Evolutionary conservation across 2,329 filamentous ascomycete genomes (phyloP), one percentile per base, ranked within the genome.

Genomic region (Rhynchosporium secalis): DNA sequence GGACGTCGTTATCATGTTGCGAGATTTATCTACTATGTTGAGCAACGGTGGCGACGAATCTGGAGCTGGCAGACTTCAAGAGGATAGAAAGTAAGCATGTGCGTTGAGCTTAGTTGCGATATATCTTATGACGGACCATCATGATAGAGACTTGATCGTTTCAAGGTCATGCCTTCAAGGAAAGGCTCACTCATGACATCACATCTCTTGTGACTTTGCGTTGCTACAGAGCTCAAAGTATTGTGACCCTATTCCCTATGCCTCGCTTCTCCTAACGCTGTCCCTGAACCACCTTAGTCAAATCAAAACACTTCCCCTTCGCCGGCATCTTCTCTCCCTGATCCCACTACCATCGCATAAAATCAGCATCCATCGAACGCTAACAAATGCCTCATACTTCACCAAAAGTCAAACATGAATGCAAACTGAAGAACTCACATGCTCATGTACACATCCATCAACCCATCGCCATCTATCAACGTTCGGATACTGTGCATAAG

Each of bases 1-100:
- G 67, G 65, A 45, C 63, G 62, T 9, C 54, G 40, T n/a, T 71
- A 70, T 58, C 64, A 72, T 65, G 51, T 72, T 51, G 28, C 20
- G 58, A 48, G 5, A 2, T 66, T 66, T 20, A 20, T 20, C 20
- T 20, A 20, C 20, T 20, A 20, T 20, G 1, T 20, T 20, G 20
- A 1, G 20, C 20, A 20, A 20, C 1, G 20, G 20, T 20, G 20
- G 20, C 20, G 20, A 20, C 20, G 20, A 20, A 20, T 20, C 20
- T 20, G 20, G 20, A 20, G 1, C 20, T 20, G 20, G 20, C 20
- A 20, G 20, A 20, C 20, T 20, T 20, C 20, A 20, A 20, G 20
- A 20, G 20, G 20, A 20, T 20, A 20, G 1, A 20, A 20, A 20
- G 20, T 20, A 20, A 20, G 20, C 20, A 20, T 20, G 20, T 20